Conservation (phyloP, 2,329 filamentous ascomycete species). For the Grosmannia clavigera region DNA sequence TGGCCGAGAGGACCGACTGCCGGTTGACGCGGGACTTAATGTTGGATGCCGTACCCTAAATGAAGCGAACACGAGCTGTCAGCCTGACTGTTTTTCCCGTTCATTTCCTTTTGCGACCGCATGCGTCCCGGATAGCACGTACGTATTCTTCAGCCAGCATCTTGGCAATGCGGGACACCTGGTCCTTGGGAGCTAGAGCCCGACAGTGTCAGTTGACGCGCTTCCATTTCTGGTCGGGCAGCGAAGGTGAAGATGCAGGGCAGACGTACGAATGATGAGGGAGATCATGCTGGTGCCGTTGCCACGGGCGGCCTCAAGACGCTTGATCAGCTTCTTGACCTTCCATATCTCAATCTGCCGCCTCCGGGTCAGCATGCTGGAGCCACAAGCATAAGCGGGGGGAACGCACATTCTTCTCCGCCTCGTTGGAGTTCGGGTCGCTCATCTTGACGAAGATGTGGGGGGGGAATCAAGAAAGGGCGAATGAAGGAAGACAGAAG, state of each 20-base stretch:
- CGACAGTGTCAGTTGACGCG: neutral
- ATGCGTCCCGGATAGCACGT: slow-evolving; percentile 25
- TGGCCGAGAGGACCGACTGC: slow-evolving; percentile 93
- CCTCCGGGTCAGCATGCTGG: neutral
- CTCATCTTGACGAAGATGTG: slow-evolving; percentile 51
- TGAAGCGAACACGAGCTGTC: slow-evolving; percentile 4
- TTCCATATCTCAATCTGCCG: slow-evolving; percentile 71
- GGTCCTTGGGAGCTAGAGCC: slow-evolving; percentile 77
- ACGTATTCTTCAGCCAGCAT: slow-evolving; percentile 99
- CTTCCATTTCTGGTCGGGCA: too few species aligned
- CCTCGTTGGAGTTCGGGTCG: slow-evolving; percentile 76
- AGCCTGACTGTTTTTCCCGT: neutral
- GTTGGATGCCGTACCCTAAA: slow-evolving; percentile 89
- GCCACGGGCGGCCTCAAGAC: slow-evolving; percentile 88
- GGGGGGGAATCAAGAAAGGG: neutral
- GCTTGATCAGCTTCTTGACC: slow-evolving; percentile 99
- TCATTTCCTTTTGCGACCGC: neutral
- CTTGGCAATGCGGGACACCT: slow-evolving; percentile 90
- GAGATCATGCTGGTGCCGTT: slow-evolving; percentile 99
- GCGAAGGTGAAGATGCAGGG: too few species aligned
- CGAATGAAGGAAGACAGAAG: neutral
- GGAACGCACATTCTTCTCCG: slow-evolving; percentile 78
- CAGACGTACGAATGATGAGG: slow-evolving; percentile 77
- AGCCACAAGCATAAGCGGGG: neutral
- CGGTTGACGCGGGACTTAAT: slow-evolving; percentile 99